Percentiles rank a stretch among this genome's conserved stretches.
These are phyloP conservation scores for Skeletonema costatum DNA, from an alignment of 108 stramenopile species.

Conservation along the genomic window DNA sequence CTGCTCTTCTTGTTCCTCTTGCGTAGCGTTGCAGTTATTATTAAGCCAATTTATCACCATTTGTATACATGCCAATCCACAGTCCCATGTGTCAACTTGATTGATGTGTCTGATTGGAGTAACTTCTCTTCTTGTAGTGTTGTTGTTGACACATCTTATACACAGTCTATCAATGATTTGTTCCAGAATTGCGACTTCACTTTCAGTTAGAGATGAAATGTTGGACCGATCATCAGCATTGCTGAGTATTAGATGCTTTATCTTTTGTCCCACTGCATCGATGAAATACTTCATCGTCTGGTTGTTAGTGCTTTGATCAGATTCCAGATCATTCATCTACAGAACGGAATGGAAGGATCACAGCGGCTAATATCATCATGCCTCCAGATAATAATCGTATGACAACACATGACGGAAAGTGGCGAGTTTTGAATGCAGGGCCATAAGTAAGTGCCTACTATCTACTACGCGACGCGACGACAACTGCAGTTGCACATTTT, in stretches of 20 bases:
- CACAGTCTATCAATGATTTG: not conserved
- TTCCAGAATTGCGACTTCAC: not conserved
- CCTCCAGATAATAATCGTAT: too few relatives aligned
- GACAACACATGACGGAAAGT: too few relatives aligned
- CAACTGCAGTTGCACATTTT: too few relatives aligned
- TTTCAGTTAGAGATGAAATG: not conserved
- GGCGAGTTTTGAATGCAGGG: too few relatives aligned
- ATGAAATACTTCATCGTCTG: not conserved
- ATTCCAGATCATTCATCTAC: too few relatives aligned
- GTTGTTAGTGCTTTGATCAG: too few relatives aligned
- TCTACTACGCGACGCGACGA: too few relatives aligned
- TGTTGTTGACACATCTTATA: not conserved
- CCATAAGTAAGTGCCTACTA: too few relatives aligned
- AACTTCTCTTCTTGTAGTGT: not conserved
- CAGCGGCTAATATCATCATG: too few relatives aligned
- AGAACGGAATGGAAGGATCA: not conserved
- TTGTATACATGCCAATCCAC: slow-evolving; percentile 64
- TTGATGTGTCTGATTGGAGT: slow-evolving; percentile 24
- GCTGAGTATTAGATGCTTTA: not conserved
- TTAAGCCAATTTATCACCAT: slow-evolving; percentile 58
- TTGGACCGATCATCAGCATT: not conserved
- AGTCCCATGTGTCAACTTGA: slow-evolving; percentile 70
- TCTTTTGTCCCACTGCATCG: not conserved
- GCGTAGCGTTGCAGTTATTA: not conserved
- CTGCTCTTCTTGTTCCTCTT: slow-evolving; percentile 5